A percentile compares a stretch with the other conserved stretches of the same genome.
Evolutionary conservation across 2,329 filamentous ascomycete genomes (phyloP).

Genomic region (Cryphonectria nitschkei): DNA sequence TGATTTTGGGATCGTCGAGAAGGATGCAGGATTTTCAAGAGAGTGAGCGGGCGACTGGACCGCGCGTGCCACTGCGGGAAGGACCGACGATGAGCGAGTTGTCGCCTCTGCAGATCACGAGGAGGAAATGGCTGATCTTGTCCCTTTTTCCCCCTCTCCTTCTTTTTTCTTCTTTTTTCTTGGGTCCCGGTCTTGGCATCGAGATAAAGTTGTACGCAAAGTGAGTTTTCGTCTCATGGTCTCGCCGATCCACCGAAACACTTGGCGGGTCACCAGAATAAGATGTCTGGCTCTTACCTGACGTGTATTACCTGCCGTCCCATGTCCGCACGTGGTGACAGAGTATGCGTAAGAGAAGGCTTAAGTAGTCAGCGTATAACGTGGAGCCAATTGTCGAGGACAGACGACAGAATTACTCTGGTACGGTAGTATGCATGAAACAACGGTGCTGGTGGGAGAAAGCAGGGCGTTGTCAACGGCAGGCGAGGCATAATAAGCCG

Average conservation of each 20-base stretch:
- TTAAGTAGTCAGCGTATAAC: neutral
- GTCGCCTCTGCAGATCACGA: slow-evolving; percentile 9
- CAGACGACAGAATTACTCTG: neutral
- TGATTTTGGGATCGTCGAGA: neutral
- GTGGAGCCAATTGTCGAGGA: neutral
- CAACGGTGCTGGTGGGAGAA: neutral
- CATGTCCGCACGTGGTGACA: slow-evolving; percentile 12
- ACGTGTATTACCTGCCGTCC: neutral
- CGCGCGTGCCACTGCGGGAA: neutral
- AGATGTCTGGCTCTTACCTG: slow-evolving; percentile 14
- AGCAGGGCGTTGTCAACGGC: neutral
- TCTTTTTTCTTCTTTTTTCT: neutral
- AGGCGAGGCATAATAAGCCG: neutral
- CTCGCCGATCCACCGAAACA: neutral
- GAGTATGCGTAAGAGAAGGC: neutral
- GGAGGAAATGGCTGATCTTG: neutral
- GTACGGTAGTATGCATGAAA: slow-evolving; percentile 8
- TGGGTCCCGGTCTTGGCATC: slow-evolving; percentile 14
- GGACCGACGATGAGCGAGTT: neutral
- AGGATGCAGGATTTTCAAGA: neutral
- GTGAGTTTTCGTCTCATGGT: neutral
- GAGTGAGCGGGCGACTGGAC: neutral
- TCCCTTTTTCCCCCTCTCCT: neutral
- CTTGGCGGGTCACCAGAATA: slow-evolving; percentile 18
- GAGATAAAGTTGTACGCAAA: slow-evolving; percentile 14